Evolutionary conservation across 495 filamentous ascomycete genomes (phyloP).

Genomic region (Neurospora sp.): DNA sequence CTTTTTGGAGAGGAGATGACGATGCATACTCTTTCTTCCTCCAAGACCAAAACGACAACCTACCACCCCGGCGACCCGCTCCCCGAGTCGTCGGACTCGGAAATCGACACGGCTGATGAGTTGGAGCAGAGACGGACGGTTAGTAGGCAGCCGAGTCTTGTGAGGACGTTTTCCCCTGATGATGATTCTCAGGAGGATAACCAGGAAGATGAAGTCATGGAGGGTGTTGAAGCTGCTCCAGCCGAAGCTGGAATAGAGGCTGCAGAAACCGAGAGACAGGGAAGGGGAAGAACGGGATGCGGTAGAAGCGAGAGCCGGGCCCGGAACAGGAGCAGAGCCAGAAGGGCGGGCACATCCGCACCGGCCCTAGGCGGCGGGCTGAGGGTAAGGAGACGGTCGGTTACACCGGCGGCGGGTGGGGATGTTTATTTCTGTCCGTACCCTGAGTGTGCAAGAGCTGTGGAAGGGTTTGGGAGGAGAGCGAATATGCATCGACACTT

Average conservation of each 20-base stretch:
- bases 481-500: conserved; percentile 19
- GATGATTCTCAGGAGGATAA: background rate
- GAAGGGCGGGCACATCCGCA: background rate
- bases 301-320: background rate
- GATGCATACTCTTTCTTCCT: conserved; percentile 40
- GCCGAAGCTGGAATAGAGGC: background rate
- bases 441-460: conserved; percentile 6
- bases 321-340: conserved; percentile 1
- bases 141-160: conserved; percentile 13
- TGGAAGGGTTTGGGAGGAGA: conserved; percentile 5
- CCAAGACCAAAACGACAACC: conserved; percentile 2
- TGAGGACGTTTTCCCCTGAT: background rate
- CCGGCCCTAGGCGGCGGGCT: background rate
- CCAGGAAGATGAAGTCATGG: background rate
- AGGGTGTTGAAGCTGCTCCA: background rate
- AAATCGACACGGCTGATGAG: conserved; percentile 10
- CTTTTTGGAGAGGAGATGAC: conserved; percentile 58
- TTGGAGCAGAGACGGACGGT: conserved; percentile 5
- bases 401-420: background rate
- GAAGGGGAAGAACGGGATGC: background rate
- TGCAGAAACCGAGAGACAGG: no score
- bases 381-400: background rate
- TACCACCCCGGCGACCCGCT: conserved; percentile 27
- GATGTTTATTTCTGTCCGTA: conserved; percentile 11
- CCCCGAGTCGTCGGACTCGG: conserved; percentile 25